Evolutionary conservation across 2,329 filamentous ascomycete species (phyloP), one percentile per base, ranked within the genome.

Genomic region (Talaromyces sp.): DNA sequence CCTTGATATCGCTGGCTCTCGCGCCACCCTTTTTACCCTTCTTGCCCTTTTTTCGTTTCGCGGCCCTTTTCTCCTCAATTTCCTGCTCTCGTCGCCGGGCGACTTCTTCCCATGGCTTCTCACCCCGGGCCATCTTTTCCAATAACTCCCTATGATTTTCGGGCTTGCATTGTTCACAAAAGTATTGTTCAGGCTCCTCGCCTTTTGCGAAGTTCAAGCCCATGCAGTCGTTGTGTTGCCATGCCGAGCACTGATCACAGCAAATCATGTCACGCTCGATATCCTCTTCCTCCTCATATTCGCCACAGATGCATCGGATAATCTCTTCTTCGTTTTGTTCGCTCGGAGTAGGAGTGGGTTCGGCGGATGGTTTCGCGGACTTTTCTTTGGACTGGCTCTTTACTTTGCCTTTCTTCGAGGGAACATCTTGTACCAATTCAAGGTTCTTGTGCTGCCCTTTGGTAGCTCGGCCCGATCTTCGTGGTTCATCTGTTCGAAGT

Each of bases 201-300:
- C 93, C 79, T 63, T 84, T 90, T 35, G 88, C 86, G 69, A 90
- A 92, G 54, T 88, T 86, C 70, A 97, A 86, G 60, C 91, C 92
- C 82, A 99, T 91, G 74, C 95, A 99, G 66, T 96, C 88, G 72
- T 97, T 97, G 77, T 99, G 95, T 77, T 99, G 95, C 95, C 95
- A 99, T 46, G 89, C 93, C 56, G 86, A 87, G 77, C 95, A 99
- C 54, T 85, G 86, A 76, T 99, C 95, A 80, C 95, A 99, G 65
- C 90, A 92, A 71, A 99, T 96, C 92, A 96, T 98, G 59, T 92
- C 88, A 69, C 95, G 89, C 67, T 90, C 91, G 14, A 91, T 88
- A 69, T 96, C 91, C 68, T 93, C 91, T 64, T 93, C 90, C 68
- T 92, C 89, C 69, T 91, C 89, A 50, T 90, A 90, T 64, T 91